These are phyloP conservation scores for Leccinum fuscescens DNA, from an alignment of 1,284 basidiomycete species.

Conservation along the genomic window DNA sequence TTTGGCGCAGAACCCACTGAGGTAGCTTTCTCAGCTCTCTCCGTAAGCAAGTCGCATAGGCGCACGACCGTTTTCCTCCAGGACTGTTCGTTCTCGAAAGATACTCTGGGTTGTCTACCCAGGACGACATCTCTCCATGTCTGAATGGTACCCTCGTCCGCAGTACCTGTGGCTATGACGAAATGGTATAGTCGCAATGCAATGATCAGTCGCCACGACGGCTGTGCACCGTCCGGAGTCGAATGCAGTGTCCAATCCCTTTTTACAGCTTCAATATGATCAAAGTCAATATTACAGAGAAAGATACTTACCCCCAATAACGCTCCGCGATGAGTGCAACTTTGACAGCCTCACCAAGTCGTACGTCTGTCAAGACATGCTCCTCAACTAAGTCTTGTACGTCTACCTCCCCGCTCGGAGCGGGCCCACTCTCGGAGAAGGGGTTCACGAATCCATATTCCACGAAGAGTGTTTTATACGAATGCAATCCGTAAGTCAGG, in stretches of 20 bases:
- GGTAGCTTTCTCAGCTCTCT: constrained; percentile 30
- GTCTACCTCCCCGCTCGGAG: constrained; percentile 56
- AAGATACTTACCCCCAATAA: constrained; percentile 69
- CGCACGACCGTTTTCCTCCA: constrained; percentile 36
- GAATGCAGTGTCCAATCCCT: constrained; percentile 74
- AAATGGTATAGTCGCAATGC: constrained; percentile 65
- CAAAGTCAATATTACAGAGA: not conserved
- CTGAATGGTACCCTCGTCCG: constrained; percentile 36
- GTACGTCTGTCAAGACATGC: constrained; percentile 43
- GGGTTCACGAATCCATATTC: constrained; percentile 81
- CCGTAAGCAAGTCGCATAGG: constrained; percentile 38
- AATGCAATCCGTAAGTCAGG: constrained; percentile 74
- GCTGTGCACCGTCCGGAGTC: constrained; percentile 56
- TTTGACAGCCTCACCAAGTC: constrained; percentile 45
- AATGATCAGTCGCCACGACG: constrained; percentile 73
- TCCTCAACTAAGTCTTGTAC: constrained; percentile 56
- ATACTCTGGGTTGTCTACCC: constrained; percentile 44
- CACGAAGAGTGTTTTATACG: constrained; percentile 70
- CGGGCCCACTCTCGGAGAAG: constrained; percentile 26
- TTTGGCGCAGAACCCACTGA: not conserved
- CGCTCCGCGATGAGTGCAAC: constrained; percentile 52
- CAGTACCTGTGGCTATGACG: constrained; percentile 26
- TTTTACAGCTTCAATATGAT: not conserved
- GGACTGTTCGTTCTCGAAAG: constrained; percentile 46
- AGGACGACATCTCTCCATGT: constrained; percentile 56